phyloP scores from a whole-genome alignment of 148 eudicot genomes.

The Heliosperma pusillum region DNA sequence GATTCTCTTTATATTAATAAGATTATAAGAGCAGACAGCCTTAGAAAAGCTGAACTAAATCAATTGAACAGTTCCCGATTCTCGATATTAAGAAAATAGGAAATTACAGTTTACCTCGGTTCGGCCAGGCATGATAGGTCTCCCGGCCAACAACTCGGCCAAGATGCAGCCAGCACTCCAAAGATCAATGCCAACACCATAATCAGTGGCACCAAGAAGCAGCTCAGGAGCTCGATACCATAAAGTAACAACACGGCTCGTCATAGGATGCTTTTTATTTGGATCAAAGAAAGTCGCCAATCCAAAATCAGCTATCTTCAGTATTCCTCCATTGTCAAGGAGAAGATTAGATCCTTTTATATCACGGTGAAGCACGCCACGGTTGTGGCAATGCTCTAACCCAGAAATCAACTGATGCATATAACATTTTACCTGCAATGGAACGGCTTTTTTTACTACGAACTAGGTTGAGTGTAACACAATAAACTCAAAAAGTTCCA shows the following conservation, averaged over 20 bases:
- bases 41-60: not conserved
- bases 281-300: conserved; percentile 81
- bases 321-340: conserved; percentile 67
- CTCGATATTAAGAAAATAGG: not conserved
- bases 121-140: conserved; percentile 78
- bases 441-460: conserved; percentile 11
- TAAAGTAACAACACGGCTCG: conserved; percentile 91
- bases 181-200: conserved; percentile 81
- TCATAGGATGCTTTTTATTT: conserved; percentile 76
- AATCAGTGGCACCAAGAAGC: conserved; percentile 88
- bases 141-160: conserved; percentile 67
- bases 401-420: conserved; percentile 80
- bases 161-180: conserved; percentile 97
- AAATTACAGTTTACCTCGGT: conserved; percentile 44
- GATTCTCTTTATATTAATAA: not conserved
- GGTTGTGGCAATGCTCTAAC: conserved; percentile 88
- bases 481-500: not conserved
- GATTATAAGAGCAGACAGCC: conserved; percentile 1
- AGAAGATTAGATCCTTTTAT: conserved; percentile 94
- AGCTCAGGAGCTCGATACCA: conserved; percentile 99
- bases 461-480: not conserved
- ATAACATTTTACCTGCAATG: conserved; percentile 73
- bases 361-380: conserved; percentile 82
- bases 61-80: not conserved
- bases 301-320: conserved; percentile 92